Base-by-base conservation (phyloP, 139 green algal species). In the Coelastrella sp. region DNA sequence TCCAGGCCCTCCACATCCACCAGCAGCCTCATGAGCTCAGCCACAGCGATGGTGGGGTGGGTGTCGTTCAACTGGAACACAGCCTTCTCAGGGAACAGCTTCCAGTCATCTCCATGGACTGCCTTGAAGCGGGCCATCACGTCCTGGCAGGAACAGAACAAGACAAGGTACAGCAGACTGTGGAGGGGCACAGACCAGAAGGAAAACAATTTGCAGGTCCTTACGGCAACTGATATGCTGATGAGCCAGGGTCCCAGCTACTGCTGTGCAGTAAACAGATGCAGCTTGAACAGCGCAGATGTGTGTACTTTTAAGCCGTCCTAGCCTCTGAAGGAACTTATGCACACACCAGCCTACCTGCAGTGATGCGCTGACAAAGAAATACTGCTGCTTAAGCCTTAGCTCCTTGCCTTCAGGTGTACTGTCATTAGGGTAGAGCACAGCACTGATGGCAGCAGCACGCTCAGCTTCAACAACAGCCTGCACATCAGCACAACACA, bases 341-440 rank as follows among this genome's bases (percentile, higher is more conserved):
- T 49, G 35, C 35, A 49, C 35, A 49, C 35, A 49, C 35, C 35
- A 49, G 35, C 35, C 35, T 49, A 98, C 97, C 96, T 99, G 98
- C 68, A 99, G 93, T 17, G 97, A 98, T 11, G 98, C 98, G 27
- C 94, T 97, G 19, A 99, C 97, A 85, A 99, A 99, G 95, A 99
- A 99, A 95, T 98, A 98, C 95, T 99, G 98, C 96, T 99, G 98
- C 96, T 99, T 99, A 56, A 99, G 94, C 84, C 98, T 97, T 92
- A 99, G 96, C 95, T 99, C 96, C 95, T 99, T 99, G 92, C 98
- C 98, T 90, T 99, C 96, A 74, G 95, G 93, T 7, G 98, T 99
- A 70, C 94, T 94, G 93, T 99, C 98, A 89, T 99, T 99, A 87
- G 98, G 98, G 95, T 99, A 99, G 57, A 99, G 95, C 94, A 99